Conservation (phyloP, 345 rosid species). For the Angophora floribunda region DNA sequence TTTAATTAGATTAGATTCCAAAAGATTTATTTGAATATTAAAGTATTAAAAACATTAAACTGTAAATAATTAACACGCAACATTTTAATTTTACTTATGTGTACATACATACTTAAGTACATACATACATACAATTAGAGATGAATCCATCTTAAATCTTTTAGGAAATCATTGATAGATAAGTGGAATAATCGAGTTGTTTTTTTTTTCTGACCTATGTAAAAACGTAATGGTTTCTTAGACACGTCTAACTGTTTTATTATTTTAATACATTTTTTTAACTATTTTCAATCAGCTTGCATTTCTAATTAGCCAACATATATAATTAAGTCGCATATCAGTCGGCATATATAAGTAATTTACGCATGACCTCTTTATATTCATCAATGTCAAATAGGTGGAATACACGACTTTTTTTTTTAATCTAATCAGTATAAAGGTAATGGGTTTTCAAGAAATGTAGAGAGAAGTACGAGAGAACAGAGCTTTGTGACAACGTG, state of each 20-base stretch:
- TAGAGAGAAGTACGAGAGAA: no score
- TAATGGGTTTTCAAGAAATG: no score
- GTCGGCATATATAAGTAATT: background rate
- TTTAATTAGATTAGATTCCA: background rate
- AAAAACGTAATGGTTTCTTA: background rate
- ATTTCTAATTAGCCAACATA: background rate
- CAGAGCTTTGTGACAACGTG: background rate
- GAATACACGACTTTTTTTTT: no score
- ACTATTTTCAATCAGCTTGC: background rate
- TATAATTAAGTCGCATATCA: background rate
- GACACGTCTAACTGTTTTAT: background rate
- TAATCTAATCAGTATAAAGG: background rate
- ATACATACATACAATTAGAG: background rate
- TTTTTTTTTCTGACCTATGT: background rate
- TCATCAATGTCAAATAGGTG: background rate
- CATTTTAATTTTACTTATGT: background rate
- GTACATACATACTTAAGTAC: background rate
- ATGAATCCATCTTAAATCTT: background rate
- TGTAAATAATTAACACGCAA: no score
- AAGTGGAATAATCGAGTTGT: background rate
- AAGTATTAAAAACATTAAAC: background rate
- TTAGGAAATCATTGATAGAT: background rate
- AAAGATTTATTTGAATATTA: background rate
- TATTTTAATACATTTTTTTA: no score
- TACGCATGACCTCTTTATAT: background rate